These are phyloP conservation scores for Geosmithia putterillii DNA, from an alignment of 2,329 filamentous ascomycete genomes.

Conservation along the genomic window DNA sequence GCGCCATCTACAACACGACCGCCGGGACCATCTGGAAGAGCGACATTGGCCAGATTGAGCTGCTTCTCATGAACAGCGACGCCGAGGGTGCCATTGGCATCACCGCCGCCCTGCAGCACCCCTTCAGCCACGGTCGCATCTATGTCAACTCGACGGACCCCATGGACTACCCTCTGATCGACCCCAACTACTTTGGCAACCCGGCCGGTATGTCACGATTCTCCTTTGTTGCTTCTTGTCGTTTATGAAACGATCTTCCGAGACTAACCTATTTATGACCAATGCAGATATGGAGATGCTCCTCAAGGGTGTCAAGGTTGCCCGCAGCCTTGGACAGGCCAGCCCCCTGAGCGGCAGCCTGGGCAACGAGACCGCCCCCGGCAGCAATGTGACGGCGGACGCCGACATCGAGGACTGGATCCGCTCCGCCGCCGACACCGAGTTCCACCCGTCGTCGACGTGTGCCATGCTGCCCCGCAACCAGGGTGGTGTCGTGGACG, in stretches of 20 bases:
- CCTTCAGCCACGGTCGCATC: slow-evolving; percentile 44
- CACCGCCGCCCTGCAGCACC: slow-evolving; percentile 34
- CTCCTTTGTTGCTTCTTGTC: neutral
- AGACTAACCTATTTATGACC: neutral
- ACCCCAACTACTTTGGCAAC: slow-evolving; percentile 43
- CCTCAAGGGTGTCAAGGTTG: slow-evolving; percentile 26
- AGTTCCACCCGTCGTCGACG: neutral
- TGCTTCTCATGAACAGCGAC: neutral
- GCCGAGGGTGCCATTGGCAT: neutral
- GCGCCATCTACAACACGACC: neutral
- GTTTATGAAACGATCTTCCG: neutral
- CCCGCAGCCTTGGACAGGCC: slow-evolving; percentile 19
- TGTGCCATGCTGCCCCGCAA: neutral
- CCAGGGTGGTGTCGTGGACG: slow-evolving; percentile 19
- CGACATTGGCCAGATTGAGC: neutral
- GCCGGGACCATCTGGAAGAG: neutral
- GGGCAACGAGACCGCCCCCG: neutral
- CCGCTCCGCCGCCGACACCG: neutral
- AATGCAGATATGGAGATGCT: slow-evolving; percentile 43
- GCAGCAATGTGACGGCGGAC: slow-evolving; percentile 4
- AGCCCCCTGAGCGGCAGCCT: slow-evolving; percentile 19
- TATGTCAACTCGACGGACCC: slow-evolving; percentile 36
- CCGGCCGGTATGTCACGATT: neutral
- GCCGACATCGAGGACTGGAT: slow-evolving; percentile 16
- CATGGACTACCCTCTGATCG: slow-evolving; percentile 29